These are phyloP conservation scores for Nissolia schottii DNA, from an alignment of 306 rosid species.

Conservation along the genomic window DNA sequence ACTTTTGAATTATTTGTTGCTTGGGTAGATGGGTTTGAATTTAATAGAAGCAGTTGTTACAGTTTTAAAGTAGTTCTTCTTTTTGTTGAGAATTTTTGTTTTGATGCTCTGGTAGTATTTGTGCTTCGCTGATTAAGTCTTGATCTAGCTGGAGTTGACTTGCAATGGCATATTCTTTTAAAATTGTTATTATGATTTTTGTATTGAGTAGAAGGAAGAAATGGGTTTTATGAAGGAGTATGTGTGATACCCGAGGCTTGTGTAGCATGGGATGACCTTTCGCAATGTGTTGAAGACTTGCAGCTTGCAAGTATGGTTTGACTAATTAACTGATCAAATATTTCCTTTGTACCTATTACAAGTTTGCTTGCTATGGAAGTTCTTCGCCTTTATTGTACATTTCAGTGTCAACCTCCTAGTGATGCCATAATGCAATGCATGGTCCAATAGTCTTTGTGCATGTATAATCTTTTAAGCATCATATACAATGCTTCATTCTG, in stretches of 20 bases:
- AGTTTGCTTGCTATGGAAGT: not conserved
- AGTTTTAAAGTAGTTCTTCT: not conserved
- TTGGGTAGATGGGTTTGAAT: not conserved
- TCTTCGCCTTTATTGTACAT: not conserved
- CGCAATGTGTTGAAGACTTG: not conserved
- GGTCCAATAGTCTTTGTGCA: not conserved
- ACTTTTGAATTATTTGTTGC: not conserved
- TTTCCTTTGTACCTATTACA: not conserved
- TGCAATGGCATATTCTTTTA: not conserved
- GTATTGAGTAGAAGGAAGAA: not conserved
- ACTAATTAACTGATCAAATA: not conserved
- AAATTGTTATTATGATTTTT: not conserved
- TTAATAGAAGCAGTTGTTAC: not conserved
- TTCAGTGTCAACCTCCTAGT: not conserved
- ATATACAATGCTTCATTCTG: not conserved
- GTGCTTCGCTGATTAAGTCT: not conserved
- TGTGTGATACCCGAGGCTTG: not conserved
- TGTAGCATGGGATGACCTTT: not conserved
- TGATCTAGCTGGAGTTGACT: not conserved
- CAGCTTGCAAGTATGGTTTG: not conserved
- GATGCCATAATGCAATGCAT: not conserved
- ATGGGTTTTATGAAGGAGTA: not conserved
- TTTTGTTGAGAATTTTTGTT: not conserved
- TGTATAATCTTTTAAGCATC: not conserved
- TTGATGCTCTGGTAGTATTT: not conserved